phyloP scores from a whole-genome alignment of 2,329 filamentous ascomycete species.

The Purpureocillium lavendulum region DNA sequence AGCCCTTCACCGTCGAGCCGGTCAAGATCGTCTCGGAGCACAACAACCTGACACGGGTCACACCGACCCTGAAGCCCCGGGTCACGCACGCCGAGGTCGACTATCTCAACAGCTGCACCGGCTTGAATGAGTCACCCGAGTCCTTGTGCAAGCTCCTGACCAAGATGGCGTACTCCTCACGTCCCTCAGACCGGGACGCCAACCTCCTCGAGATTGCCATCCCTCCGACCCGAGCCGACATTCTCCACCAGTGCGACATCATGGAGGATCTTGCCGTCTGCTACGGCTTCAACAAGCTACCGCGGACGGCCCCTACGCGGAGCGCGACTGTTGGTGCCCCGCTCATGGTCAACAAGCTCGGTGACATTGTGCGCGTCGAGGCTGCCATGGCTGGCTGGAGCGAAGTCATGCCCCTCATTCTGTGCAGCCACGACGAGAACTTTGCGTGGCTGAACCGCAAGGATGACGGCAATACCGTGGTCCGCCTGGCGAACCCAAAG shows the following conservation, averaged over 20 bases:
- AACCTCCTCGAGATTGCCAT: slow-evolving; percentile 75
- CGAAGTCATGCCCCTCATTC: slow-evolving; percentile 90
- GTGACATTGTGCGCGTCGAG: slow-evolving; percentile 83
- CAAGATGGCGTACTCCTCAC: slow-evolving; percentile 83
- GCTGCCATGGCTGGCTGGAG: slow-evolving; percentile 92
- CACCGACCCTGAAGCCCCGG: slow-evolving; percentile 72
- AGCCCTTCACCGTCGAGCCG: slow-evolving; percentile 88
- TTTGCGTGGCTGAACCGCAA: slow-evolving; percentile 89
- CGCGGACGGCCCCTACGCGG: slow-evolving; percentile 77
- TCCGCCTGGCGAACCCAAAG: slow-evolving; percentile 87
- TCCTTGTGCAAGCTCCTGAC: slow-evolving; percentile 71
- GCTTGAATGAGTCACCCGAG: slow-evolving; percentile 65
- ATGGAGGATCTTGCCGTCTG: slow-evolving; percentile 98
- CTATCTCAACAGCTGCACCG: slow-evolving; percentile 91
- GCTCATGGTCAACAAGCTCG: slow-evolving; percentile 86
- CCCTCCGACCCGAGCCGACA: slow-evolving; percentile 84
- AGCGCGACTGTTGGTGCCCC: slow-evolving; percentile 80
- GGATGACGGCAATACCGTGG: slow-evolving; percentile 75
- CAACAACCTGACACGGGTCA: slow-evolving; percentile 74
- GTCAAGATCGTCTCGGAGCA: slow-evolving; percentile 88
- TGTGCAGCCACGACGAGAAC: slow-evolving; percentile 98
- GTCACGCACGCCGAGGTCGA: slow-evolving; percentile 75
- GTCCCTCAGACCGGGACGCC: slow-evolving; percentile 59
- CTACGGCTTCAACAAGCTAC: slow-evolving; percentile 95
- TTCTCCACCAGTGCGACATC: slow-evolving; percentile 93